Conservation (phyloP, 192 early-diverging fungal species). For the Fimicolochytrium jonesii region DNA sequence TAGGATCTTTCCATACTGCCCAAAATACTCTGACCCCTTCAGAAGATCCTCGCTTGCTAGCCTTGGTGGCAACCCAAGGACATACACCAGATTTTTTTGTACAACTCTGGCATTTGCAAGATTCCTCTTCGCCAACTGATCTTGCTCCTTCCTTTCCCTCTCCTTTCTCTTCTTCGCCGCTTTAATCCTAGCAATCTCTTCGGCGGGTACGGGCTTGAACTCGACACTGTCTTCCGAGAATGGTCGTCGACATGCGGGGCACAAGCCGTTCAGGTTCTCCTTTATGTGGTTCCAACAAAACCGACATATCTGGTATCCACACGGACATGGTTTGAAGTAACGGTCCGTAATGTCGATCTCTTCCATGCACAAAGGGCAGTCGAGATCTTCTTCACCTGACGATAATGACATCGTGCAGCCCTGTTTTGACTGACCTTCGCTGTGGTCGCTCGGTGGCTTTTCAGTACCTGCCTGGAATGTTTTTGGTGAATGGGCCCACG, state of each 20-base stretch:
- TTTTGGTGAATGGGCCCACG: too few species aligned
- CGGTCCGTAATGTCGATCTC: constrained; percentile 96
- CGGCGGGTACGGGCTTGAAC: constrained; percentile 81
- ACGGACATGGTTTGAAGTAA: constrained; percentile 96
- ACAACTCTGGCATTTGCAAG: constrained; percentile 90
- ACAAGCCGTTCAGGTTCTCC: constrained; percentile 85
- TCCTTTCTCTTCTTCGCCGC: constrained; percentile 85
- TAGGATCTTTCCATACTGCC: constrained; percentile 95
- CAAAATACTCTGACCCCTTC: constrained; percentile 88
- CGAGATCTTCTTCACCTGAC: constrained; percentile 78
- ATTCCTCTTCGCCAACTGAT: constrained; percentile 71
- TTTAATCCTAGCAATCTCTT: constrained; percentile 75
- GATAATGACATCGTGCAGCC: constrained; percentile 5
- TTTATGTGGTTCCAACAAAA: constrained; percentile 99
- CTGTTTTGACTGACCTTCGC: too few species aligned
- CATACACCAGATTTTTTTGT: constrained; percentile 97
- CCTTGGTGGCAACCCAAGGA: constrained; percentile 85
- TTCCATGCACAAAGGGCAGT: constrained; percentile 98
- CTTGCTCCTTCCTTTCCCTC: constrained; percentile 82
- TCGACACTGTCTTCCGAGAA: constrained; percentile 88
- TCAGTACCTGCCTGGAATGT: too few species aligned
- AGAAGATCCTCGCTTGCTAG: constrained; percentile 88
- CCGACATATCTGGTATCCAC: constrained; percentile 98
- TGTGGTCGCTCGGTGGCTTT: too few species aligned
- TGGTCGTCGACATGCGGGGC: constrained; percentile 89